A percentile compares a stretch with the other conserved stretches of the same genome.
These are phyloP conservation scores for Penicillium paradoxum DNA, from an alignment of 495 filamentous ascomycete species.

Conservation along the genomic window DNA sequence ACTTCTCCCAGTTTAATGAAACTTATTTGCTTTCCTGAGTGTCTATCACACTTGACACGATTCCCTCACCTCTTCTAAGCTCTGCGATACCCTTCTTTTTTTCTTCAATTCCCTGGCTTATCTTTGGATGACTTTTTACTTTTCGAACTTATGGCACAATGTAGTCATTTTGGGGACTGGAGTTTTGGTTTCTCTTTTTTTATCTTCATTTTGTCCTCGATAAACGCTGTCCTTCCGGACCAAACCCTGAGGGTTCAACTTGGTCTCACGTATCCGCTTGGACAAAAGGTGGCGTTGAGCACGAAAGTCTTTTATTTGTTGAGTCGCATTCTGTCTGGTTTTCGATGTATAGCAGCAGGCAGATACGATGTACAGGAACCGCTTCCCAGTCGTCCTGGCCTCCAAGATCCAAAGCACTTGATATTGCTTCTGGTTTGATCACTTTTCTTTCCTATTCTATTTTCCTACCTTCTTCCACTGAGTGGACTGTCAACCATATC, in stretches of 20 bases:
- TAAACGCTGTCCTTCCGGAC: neutral
- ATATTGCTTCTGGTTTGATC: neutral
- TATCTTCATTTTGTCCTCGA: neutral
- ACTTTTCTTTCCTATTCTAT: neutral
- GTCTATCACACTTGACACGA: constrained; percentile 4
- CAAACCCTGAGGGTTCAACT: neutral
- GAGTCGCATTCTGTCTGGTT: neutral
- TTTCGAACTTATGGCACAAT: constrained; percentile 13
- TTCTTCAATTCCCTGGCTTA: constrained; percentile 12
- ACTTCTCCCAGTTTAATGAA: constrained; percentile 16
- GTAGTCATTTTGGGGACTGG: constrained; percentile 15
- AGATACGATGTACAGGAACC: constrained; percentile 19
- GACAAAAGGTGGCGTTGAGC: neutral
- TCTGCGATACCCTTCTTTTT: constrained; percentile 23
- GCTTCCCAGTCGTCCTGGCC: neutral
- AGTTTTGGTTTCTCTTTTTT: constrained; percentile 19
- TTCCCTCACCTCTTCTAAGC: constrained; percentile 1
- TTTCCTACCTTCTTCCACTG: constrained; percentile 5
- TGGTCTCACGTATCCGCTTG: neutral
- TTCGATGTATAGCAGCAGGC: constrained; percentile 19
- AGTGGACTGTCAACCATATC: neutral
- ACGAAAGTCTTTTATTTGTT: neutral
- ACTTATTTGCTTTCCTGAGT: neutral
- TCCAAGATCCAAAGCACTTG: constrained; percentile 7
- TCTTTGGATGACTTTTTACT: constrained; percentile 12